phyloP scores from a whole-genome alignment of 2,329 filamentous ascomycete genomes.

The Penicillium sp. region DNA sequence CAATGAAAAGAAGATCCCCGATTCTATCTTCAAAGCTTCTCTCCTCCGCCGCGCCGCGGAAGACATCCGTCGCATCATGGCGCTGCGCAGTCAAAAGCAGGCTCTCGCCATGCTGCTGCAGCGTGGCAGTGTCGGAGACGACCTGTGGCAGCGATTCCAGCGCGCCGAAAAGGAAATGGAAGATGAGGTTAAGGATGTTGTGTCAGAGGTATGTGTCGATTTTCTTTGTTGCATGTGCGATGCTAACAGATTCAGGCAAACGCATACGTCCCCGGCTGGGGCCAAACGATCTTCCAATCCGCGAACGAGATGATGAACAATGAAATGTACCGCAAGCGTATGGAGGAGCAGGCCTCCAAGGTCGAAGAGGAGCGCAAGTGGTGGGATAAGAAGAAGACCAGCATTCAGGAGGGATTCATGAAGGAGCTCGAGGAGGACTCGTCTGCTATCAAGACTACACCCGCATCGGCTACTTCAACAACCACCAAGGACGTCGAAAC shows the following conservation, averaged over 20 bases:
- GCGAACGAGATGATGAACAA: slow-evolving; percentile 96
- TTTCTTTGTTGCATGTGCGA: not conserved
- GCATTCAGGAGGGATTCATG: slow-evolving; percentile 76
- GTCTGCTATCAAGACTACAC: slow-evolving; percentile 14
- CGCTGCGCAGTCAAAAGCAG: slow-evolving; percentile 84
- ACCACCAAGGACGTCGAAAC: slow-evolving; percentile 20
- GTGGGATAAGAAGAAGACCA: slow-evolving; percentile 83
- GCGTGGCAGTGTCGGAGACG: slow-evolving; percentile 90
- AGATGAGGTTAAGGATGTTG: slow-evolving; percentile 90
- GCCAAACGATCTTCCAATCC: slow-evolving; percentile 92
- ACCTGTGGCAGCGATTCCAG: slow-evolving; percentile 89
- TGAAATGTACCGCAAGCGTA: slow-evolving; percentile 69
- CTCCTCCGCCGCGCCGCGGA: slow-evolving; percentile 86
- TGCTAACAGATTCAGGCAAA: slow-evolving; percentile 68
- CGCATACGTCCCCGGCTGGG: slow-evolving; percentile 84
- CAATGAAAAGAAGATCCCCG: slow-evolving; percentile 73
- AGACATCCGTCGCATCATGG: slow-evolving; percentile 88
- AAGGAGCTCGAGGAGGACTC: slow-evolving; percentile 66
- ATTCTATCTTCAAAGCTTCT: slow-evolving; percentile 83
- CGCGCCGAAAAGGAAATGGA: slow-evolving; percentile 97
- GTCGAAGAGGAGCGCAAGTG: slow-evolving; percentile 76
- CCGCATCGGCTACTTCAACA: not conserved
- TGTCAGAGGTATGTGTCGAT: slow-evolving; percentile 71
- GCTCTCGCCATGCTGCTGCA: slow-evolving; percentile 81
- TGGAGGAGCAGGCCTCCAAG: slow-evolving; percentile 74